phyloP scores from a whole-genome alignment of 768 basidiomycete genomes.

The Mycena epipterygia region DNA sequence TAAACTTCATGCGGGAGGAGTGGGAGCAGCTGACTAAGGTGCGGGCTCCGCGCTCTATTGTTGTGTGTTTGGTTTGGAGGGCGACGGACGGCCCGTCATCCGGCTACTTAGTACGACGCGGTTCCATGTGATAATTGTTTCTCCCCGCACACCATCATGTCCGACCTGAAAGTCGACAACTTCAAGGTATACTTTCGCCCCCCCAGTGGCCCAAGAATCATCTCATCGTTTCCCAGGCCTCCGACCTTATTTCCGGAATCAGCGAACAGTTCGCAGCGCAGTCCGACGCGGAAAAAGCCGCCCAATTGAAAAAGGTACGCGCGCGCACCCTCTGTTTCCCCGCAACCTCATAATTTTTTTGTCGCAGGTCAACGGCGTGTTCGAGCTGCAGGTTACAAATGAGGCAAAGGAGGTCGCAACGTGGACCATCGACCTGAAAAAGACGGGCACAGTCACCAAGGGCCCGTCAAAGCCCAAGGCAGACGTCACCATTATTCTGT shows the following conservation, averaged over 20 bases:
- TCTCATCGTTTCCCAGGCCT: slow-evolving; percentile 61
- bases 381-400: slow-evolving; percentile 87
- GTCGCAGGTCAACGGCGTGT: slow-evolving; percentile 85
- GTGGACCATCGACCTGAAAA: slow-evolving; percentile 97
- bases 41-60: too few relatives aligned
- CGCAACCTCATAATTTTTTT: not conserved
- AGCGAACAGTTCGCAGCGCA: slow-evolving; percentile 64
- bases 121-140: not conserved
- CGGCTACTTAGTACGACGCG: not conserved
- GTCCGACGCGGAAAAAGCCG: slow-evolving; percentile 73
- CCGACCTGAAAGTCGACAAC: slow-evolving; percentile 78
- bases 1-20: slow-evolving; percentile 80
- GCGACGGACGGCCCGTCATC: too few relatives aligned
- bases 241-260: slow-evolving; percentile 72
- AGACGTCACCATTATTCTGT: slow-evolving; percentile 85
- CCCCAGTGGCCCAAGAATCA: too few relatives aligned
- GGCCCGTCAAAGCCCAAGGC: slow-evolving; percentile 80
- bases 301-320: slow-evolving; percentile 81
- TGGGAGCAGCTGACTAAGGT: too few relatives aligned
- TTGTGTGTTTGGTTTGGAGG: not conserved
- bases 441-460: slow-evolving; percentile 81
- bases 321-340: too few relatives aligned
- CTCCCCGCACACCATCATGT: slow-evolving; percentile 58
- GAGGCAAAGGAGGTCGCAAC: slow-evolving; percentile 74
- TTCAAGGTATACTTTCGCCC: slow-evolving; percentile 67